Evolutionary conservation across 345 rosid species (phyloP).

Genomic region (Clausena lansium): DNA sequence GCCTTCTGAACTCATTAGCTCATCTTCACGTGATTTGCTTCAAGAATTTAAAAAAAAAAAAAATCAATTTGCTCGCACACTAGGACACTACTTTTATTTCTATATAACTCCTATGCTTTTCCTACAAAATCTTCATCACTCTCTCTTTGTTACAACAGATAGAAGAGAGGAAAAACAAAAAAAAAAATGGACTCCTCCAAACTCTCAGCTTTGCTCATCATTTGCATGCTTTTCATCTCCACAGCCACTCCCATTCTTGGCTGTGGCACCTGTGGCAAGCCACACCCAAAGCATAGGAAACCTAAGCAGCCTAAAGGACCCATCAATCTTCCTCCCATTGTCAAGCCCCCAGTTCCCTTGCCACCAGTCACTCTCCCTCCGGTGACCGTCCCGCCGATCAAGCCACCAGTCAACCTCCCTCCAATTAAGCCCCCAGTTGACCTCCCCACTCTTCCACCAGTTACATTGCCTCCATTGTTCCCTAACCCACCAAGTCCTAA

Average conservation of each 20-base stretch:
- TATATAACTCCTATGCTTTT: constrained; percentile 36
- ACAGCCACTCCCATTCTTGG: constrained; percentile 47
- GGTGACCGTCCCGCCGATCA: constrained; percentile 22
- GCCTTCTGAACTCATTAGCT: constrained; percentile 34
- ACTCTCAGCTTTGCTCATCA: constrained; percentile 49
- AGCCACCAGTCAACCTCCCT: constrained; percentile 21
- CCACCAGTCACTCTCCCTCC: constrained; percentile 37
- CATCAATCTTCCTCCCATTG: constrained; percentile 34
- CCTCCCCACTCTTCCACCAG: constrained; percentile 31
- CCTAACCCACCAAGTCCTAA: constrained; percentile 23
- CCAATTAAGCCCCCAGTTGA: constrained; percentile 28
- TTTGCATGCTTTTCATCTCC: constrained; percentile 58
- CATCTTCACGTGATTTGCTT: constrained; percentile 73
- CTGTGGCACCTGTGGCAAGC: constrained; percentile 58
- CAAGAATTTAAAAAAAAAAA: not conserved
- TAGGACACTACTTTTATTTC: no score
- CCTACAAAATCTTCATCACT: constrained; percentile 14
- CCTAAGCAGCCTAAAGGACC: constrained; percentile 31
- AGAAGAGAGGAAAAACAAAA: not conserved
- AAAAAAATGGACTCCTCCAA: constrained; percentile 51
- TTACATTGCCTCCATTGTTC: constrained; percentile 28
- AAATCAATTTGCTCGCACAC: constrained; percentile 5
- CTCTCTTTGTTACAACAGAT: constrained; percentile 6
- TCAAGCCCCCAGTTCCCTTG: constrained; percentile 25
- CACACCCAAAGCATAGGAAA: constrained; percentile 30